Conservation (phyloP, 768 basidiomycete genomes). For the Hygrophorus russula region DNA sequence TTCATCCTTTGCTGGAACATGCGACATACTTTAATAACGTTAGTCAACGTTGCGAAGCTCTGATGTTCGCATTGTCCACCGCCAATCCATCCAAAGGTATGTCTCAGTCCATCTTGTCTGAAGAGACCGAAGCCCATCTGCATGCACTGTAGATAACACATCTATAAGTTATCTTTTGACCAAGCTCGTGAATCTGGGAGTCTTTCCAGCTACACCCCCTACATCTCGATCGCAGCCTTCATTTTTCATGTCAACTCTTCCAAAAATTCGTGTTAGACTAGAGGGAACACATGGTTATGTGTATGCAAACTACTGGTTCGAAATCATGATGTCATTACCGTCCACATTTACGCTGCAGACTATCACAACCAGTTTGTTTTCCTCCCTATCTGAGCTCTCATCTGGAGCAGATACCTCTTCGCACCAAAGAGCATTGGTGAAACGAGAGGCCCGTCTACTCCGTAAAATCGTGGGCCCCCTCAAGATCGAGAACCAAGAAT, state of each 20-base stretch:
- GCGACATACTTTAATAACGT: slow-evolving; percentile 45
- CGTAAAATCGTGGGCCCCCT: slow-evolving; percentile 40
- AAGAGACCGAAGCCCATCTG: slow-evolving; percentile 2
- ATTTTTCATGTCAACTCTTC: slow-evolving; percentile 48
- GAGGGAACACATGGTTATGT: slow-evolving; percentile 11
- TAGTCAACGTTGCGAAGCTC: slow-evolving; percentile 37
- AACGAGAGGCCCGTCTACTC: slow-evolving; percentile 45
- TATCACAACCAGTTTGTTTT: slow-evolving; percentile 48
- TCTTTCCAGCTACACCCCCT: slow-evolving; percentile 45
- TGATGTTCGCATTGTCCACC: slow-evolving; percentile 35
- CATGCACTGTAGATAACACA: slow-evolving; percentile 22
- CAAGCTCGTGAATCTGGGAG: slow-evolving; percentile 58
- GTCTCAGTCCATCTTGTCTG: slow-evolving; percentile 10
- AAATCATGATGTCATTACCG: slow-evolving; percentile 32
- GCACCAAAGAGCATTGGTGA: slow-evolving; percentile 30
- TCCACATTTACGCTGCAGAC: slow-evolving; percentile 44
- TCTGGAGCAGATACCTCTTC: slow-evolving; percentile 16
- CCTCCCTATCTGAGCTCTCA: slow-evolving; percentile 25
- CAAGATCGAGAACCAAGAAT: slow-evolving; percentile 28
- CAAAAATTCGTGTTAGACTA: slow-evolving; percentile 34
- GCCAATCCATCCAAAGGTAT: slow-evolving; percentile 27
- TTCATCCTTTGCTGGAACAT: slow-evolving; percentile 43
- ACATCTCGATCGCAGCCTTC: slow-evolving; percentile 52
- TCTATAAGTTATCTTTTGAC: slow-evolving; percentile 44
- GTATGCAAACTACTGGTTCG: slow-evolving; percentile 43